Percentiles rank a stretch among this genome's conserved stretches.
phyloP scores from a whole-genome alignment of 1,284 basidiomycete species.

The Porogramme epimiltina region DNA sequence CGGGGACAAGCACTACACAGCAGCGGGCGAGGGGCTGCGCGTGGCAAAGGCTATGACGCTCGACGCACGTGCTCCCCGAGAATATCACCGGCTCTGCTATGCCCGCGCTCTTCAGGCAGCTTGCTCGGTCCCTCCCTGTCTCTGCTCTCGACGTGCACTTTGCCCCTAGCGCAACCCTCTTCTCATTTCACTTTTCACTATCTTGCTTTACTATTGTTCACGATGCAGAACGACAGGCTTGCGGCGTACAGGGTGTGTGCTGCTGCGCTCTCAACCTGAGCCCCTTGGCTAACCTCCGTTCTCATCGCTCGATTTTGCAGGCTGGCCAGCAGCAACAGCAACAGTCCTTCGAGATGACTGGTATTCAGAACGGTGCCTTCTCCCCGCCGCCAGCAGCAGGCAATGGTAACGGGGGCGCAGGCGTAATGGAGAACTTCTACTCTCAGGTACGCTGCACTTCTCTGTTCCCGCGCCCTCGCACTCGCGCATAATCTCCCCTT shows the following conservation, averaged over 20 bases:
- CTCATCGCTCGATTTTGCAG: slow-evolving; percentile 35
- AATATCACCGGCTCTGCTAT: too few species aligned
- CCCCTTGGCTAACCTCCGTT: slow-evolving; percentile 17
- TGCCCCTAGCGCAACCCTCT: background rate
- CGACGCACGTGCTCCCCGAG: too few species aligned
- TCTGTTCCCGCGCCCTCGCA: background rate
- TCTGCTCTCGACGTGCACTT: background rate
- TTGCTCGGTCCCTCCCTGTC: background rate
- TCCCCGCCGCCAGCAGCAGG: slow-evolving; percentile 14
- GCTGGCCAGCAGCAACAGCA: slow-evolving; percentile 29
- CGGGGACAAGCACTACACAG: too few species aligned
- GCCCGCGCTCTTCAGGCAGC: too few species aligned
- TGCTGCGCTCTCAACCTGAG: background rate
- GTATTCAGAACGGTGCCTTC: slow-evolving; percentile 10
- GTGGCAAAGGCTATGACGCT: too few species aligned
- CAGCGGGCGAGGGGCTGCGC: too few species aligned
- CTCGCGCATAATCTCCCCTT: background rate
- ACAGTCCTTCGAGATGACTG: slow-evolving; percentile 35
- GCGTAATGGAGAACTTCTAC: slow-evolving; percentile 42
- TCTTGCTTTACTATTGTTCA: background rate
- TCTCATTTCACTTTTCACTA: too few species aligned
- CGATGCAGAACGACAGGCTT: slow-evolving; percentile 42
- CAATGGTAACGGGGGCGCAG: slow-evolving; percentile 28
- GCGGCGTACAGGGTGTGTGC: slow-evolving; percentile 42
- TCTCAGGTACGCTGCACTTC: slow-evolving; percentile 34